phyloP scores from a whole-genome alignment of 768 basidiomycete species.

The Phanerochaete carnosa region DNA sequence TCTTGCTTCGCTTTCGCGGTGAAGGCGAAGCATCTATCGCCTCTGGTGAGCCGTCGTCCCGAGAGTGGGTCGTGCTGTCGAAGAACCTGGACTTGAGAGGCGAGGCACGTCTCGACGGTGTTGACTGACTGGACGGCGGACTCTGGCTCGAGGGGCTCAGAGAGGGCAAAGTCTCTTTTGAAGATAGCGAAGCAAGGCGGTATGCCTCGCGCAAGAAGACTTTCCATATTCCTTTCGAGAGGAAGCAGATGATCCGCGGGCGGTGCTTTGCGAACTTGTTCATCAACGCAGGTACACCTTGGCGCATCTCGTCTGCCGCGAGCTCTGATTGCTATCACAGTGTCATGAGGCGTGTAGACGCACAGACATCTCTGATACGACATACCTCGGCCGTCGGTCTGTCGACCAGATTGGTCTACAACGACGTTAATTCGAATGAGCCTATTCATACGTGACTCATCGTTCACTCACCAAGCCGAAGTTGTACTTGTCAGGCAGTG shows the following conservation, averaged over 20 bases:
- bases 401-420: slow-evolving; percentile 72
- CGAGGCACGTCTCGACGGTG: no score
- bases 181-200: neutral
- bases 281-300: slow-evolving; percentile 57
- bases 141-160: neutral
- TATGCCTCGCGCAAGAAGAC: slow-evolving; percentile 11
- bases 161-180: neutral
- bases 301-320: no score
- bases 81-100: neutral
- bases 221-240: slow-evolving; percentile 69
- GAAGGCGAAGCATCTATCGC: neutral
- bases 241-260: slow-evolving; percentile 73
- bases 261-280: slow-evolving; percentile 52
- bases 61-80: neutral
- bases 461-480: no score
- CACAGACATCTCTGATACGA: no score
- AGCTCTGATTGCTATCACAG: no score
- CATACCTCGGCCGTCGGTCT: slow-evolving; percentile 69
- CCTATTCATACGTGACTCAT: no score
- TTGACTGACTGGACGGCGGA: neutral
- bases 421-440: neutral
- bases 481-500: no score
- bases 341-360: no score
- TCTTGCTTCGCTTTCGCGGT: neutral
- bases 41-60: neutral